Base-by-base conservation (phyloP, 2,329 filamentous ascomycete genomes). In the Pleomassaria siparia region DNA sequence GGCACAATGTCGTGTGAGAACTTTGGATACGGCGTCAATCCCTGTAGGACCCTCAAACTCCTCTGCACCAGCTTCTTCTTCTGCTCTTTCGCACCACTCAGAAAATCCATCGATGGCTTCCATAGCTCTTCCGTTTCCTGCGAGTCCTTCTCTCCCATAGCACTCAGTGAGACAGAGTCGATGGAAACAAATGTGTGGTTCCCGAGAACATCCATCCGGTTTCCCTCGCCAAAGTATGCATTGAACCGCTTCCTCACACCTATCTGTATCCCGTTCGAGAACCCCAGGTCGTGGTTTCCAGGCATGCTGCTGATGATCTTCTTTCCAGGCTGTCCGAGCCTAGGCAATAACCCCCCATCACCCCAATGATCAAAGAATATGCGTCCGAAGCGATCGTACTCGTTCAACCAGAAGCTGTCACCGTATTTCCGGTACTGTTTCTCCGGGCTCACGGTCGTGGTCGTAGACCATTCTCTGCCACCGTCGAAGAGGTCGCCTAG, bases 161-260 rank as follows among this genome's bases (percentile, higher is more conserved):
- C 92, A 63, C 90, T 95, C 60, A 97, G 72, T 0, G 91, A 96
- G 4, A 96, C 86, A 0, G 87, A 83, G 66, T 99, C 94, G 7
- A 99, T 80, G 0, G 90, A 95, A 16, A 99, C 89, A 66, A 99
- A 91, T 0, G 90, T 95, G 68, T 99, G 94, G 64, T 99, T 99
- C 11, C 89, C 94, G 44, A 97, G 80, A 4, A 97, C 80, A 67
- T 97, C 91, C 16, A 99, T 85, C 8, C 89, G 80, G 69, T 96
- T 97, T n/a, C 86, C 83, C 46, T 94, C 86, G 4, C 94, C 94
- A 72, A 99, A 97, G 66, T 86, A 96, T 3, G 86, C 83, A 62
- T 87, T 83, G 69, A 97, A 99, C 13, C 94, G 80, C 60, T 94
- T 80, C 43, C 91, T 82, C 26, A 96, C 89, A 0, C 87, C 79